Conservation (phyloP, 192 early-diverging fungal genomes). For the Chytriomyces sp. region DNA sequence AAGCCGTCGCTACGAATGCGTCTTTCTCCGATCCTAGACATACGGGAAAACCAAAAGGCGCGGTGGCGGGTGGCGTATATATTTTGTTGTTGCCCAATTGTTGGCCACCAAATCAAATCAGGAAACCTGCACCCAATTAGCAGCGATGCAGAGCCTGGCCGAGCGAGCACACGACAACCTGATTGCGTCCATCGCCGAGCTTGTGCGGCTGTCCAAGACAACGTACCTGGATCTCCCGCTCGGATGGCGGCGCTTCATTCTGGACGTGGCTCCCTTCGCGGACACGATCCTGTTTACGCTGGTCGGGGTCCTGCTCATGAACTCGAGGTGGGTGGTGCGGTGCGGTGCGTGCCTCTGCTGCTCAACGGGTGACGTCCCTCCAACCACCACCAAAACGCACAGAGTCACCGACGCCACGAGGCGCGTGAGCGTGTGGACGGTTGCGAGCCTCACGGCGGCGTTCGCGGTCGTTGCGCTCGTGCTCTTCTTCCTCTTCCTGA, state of each 20-base stretch:
- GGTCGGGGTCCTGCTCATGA: background rate
- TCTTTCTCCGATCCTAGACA: too few species aligned
- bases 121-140: too few species aligned
- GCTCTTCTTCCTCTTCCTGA: background rate
- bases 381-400: background rate
- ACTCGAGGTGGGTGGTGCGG: background rate
- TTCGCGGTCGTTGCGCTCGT: background rate
- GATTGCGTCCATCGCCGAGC: too few species aligned
- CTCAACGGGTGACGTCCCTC: background rate
- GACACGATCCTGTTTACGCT: background rate
- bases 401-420: background rate
- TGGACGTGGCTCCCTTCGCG: slow-evolving; percentile 2
- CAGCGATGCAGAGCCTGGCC: too few species aligned
- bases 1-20: too few species aligned
- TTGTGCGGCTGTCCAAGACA: too few species aligned
- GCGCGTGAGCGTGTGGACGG: background rate
- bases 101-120: too few species aligned
- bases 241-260: slow-evolving; percentile 8
- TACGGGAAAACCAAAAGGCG: too few species aligned
- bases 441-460: background rate
- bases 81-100: too few species aligned
- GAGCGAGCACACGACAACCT: too few species aligned
- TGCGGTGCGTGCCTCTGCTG: background rate
- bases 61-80: too few species aligned
- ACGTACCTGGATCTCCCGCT: slow-evolving; percentile 7